phyloP scores from a whole-genome alignment of 139 green algal species.

The Deuterostichococcus epilithicus region DNA sequence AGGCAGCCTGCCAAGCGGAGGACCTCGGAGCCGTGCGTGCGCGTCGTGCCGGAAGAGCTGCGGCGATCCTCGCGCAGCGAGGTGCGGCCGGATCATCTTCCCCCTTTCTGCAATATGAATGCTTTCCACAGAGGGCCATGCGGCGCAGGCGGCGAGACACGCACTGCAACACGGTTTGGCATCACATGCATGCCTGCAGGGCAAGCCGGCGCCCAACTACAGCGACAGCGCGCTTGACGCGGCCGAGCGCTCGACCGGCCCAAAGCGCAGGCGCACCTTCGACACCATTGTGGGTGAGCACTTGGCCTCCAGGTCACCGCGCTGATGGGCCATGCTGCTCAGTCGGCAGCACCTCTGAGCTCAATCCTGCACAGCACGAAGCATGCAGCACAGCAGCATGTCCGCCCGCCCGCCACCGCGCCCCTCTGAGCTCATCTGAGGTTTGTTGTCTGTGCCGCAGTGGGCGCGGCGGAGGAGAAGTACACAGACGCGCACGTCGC shows the following conservation, averaged over 20 bases:
- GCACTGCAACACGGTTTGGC: no score
- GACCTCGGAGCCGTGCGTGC: not conserved
- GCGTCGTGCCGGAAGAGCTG: not conserved
- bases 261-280: not conserved
- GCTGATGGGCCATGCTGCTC: no score
- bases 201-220: constrained; percentile 30
- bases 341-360: no score
- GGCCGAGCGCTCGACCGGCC: not conserved
- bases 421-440: no score
- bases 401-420: no score
- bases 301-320: no score
- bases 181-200: constrained; percentile 1
- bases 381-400: no score
- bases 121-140: no score
- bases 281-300: not conserved
- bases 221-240: constrained; percentile 26
- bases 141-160: no score
- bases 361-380: no score
- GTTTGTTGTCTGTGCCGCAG: constrained; percentile 12
- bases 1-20: not conserved
- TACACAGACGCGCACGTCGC: constrained; percentile 24
- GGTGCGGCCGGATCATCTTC: not conserved
- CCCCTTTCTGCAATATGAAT: not conserved
- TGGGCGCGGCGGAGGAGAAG: constrained; percentile 3
- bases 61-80: not conserved